These are phyloP conservation scores for Aspergillaceae sp. DNA, from an alignment of 2,329 filamentous ascomycete species.

Conservation along the genomic window DNA sequence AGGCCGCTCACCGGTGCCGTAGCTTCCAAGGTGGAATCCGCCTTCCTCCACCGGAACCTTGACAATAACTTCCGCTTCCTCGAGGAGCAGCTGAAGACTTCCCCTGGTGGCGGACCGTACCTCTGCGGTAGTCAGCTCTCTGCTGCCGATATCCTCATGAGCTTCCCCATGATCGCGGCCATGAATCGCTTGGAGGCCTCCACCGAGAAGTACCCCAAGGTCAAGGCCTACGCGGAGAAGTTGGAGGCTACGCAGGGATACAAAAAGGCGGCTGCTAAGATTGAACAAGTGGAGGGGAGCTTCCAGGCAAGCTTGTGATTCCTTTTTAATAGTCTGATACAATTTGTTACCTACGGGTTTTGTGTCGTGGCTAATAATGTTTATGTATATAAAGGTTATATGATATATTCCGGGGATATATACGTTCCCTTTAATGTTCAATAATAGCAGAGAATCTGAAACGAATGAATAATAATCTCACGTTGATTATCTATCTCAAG, in stretches of 20 bases:
- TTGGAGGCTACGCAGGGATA: conserved; percentile 32
- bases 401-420: no score
- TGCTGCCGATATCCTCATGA: conserved; percentile 41
- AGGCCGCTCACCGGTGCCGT: conserved; percentile 54
- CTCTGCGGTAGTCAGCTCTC: conserved; percentile 38
- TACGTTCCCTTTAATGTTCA: no score
- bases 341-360: no score
- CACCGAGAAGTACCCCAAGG: conserved; percentile 29
- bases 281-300: conserved; percentile 33
- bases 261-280: conserved; percentile 32
- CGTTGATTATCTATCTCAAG: no score
- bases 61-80: conserved; percentile 37
- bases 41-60: conserved; percentile 34
- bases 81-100: conserved; percentile 36
- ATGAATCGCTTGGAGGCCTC: conserved; percentile 22
- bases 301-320: conserved; percentile 23
- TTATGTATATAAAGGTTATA: no score
- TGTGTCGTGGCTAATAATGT: no score
- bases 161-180: conserved; percentile 37
- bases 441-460: no score
- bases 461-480: no score
- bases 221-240: conserved; percentile 29
- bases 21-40: conserved; percentile 36
- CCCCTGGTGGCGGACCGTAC: conserved; percentile 30
- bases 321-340: neutral